Base-by-base conservation (phyloP, 2,329 filamentous ascomycete genomes). In the Colletotrichum costaricense region DNA sequence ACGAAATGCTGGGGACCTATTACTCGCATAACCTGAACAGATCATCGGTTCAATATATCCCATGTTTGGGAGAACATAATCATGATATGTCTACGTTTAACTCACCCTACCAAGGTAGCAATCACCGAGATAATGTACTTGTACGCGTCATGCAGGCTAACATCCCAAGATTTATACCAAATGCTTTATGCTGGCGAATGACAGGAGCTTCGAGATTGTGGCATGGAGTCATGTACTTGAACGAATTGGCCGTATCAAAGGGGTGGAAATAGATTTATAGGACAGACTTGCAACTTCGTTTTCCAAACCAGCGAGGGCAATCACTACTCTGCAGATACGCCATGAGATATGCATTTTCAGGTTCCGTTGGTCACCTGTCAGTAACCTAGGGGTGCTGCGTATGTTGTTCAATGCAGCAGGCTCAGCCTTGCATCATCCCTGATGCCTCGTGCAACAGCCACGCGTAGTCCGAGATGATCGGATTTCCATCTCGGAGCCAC, bases 401-500 rank as follows among this genome's bases (percentile, higher is more conserved):
- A 3, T 42, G 16, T 42, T 2, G 19, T 42, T 49, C 57, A 60
- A 35, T n/a, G 33, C 57, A 60, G 57, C 22, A 12, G 24, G 28
- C 19, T 64, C 30, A 64, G 62, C 62, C 49, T 30, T 38, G 46
- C 30, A 33, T 9, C 4, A 38, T 63, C 46, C 16, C 22, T 9
- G 11, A 30, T 30, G 26, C 26, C 2, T 11, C 30, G n/a, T 19
- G 46, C 16, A 22, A 38, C 28, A n/a, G 4, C 46, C 22, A 35
- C 28, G 38, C 22, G 33, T 64, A 54, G 55, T 69, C 70, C 55
- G 54, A 69, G 30, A 28, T 58, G 24, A 16, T 22, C 59, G 59
- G 59, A 30, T 46, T 16, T 22, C 70, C 54, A 57, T 33, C 67
- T 63, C 67, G 67, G 71, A 56, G 67, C 56, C 35, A 60, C 22